These are phyloP conservation scores for Pichia sp. DNA, from an alignment of 1,139 yeast species.

Conservation along the genomic window DNA sequence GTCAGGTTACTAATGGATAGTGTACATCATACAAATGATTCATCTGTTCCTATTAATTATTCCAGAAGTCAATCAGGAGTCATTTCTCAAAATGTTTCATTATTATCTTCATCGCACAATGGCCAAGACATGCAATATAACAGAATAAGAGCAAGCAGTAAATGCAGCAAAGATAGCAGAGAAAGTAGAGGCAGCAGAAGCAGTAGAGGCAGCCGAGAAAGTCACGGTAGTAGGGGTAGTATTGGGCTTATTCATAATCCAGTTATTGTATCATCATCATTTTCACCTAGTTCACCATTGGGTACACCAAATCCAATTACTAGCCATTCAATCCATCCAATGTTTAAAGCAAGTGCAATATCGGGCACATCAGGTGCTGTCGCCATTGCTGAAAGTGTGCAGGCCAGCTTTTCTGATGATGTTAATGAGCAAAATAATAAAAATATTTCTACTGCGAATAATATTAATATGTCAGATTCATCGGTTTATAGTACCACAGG, in stretches of 20 bases:
- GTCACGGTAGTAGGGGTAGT: slow-evolving; percentile 9
- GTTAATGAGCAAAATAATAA: not conserved
- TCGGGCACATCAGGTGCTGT: slow-evolving; percentile 17
- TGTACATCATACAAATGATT: not conserved
- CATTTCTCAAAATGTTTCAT: too few species aligned
- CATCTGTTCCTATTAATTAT: not conserved
- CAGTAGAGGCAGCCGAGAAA: slow-evolving; percentile 6
- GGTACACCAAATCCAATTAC: slow-evolving; percentile 5
- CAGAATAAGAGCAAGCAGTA: slow-evolving; percentile 8
- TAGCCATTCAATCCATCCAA: slow-evolving; percentile 19
- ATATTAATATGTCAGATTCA: slow-evolving; percentile 5
- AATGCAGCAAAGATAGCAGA: slow-evolving; percentile 8
- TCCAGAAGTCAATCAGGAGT: not conserved
- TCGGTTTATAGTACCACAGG: not conserved
- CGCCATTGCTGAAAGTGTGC: slow-evolving; percentile 1
- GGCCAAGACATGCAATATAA: not conserved
- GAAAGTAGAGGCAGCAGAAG: slow-evolving; percentile 6
- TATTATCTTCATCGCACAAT: not conserved
- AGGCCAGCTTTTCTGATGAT: not conserved
- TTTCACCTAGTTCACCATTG: slow-evolving; percentile 18
- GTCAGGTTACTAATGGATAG: slow-evolving; percentile 6
- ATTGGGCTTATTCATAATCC: slow-evolving; percentile 8
- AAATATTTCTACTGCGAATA: not conserved
- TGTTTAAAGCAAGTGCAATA: slow-evolving; percentile 20
- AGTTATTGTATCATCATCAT: slow-evolving; percentile 14